Percentiles rank a stretch among this genome's conserved stretches.
Conservation (phyloP, 2,329 filamentous ascomycete genomes). For the Chaetothyriales sp. region DNA sequence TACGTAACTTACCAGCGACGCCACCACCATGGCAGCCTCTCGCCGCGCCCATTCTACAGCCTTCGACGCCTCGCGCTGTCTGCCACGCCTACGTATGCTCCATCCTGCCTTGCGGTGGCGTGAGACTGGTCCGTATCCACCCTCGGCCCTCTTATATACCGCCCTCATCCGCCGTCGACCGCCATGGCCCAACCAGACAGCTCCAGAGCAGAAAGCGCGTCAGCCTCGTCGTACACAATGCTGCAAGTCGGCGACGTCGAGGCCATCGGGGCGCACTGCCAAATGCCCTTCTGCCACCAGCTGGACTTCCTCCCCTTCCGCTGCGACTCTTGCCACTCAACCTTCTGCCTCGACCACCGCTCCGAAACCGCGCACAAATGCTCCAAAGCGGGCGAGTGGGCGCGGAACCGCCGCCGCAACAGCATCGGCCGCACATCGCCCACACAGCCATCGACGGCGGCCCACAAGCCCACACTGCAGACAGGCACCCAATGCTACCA, state of each 20-base stretch:
- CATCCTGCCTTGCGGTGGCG: neutral
- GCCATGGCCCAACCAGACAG: neutral
- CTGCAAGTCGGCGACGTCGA: conserved; percentile 55
- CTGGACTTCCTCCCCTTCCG: conserved; percentile 92
- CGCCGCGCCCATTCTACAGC: neutral
- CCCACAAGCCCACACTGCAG: conserved; percentile 41
- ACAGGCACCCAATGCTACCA: conserved; percentile 40
- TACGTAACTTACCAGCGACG: too few species aligned
- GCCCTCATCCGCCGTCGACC: neutral
- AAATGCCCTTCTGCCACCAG: conserved; percentile 80
- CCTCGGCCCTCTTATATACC: neutral
- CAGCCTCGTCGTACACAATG: conserved; percentile 1
- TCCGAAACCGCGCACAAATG: conserved; percentile 69
- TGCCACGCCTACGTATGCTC: neutral
- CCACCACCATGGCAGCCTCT: too few species aligned
- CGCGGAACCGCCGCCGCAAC: conserved; percentile 33
- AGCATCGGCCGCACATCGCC: conserved; percentile 13
- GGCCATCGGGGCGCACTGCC: conserved; percentile 79
- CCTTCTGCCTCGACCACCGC: conserved; percentile 88
- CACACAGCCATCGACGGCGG: conserved; percentile 10
- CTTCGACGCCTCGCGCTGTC: neutral
- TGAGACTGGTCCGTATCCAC: neutral
- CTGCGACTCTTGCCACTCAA: conserved; percentile 74
- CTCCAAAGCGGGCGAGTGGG: conserved; percentile 48
- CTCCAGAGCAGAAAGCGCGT: neutral